Conservation (phyloP, 164 flowering plant species). For the Vitis amurensis region DNA sequence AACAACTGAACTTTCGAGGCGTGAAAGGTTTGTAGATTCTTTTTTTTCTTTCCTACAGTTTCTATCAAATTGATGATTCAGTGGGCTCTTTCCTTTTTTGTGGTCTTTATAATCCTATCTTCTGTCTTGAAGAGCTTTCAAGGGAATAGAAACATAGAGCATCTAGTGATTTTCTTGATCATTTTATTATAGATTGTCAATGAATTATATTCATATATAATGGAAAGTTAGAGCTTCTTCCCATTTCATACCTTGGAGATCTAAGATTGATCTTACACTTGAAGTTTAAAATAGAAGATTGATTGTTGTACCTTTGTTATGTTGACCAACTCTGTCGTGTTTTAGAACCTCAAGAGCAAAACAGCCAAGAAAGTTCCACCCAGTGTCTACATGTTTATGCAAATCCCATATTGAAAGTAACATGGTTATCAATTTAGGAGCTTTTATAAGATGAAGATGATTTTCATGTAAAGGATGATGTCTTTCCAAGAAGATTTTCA, state of each 20-base stretch:
- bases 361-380: too few species aligned
- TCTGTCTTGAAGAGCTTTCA: neutral
- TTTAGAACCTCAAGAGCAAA: too few species aligned
- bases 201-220: too few species aligned
- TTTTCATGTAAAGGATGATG: neutral
- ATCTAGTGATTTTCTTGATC: neutral
- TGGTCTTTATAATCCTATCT: neutral
- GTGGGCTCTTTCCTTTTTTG: neutral
- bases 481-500: neutral
- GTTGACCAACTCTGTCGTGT: too few species aligned
- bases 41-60: neutral
- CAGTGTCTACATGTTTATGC: too few species aligned
- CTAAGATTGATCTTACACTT: neutral
- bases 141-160: too few species aligned
- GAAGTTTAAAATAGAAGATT: neutral
- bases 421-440: neutral
- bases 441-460: neutral
- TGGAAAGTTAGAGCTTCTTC: neutral
- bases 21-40: slow-evolving; percentile 48
- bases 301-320: too few species aligned
- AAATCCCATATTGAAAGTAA: too few species aligned
- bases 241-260: neutral
- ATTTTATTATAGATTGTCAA: too few species aligned
- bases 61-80: too few species aligned
- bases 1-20: slow-evolving; percentile 65